Conservation (phyloP, 2,329 filamentous ascomycete species). For the Bertia moriformis region DNA sequence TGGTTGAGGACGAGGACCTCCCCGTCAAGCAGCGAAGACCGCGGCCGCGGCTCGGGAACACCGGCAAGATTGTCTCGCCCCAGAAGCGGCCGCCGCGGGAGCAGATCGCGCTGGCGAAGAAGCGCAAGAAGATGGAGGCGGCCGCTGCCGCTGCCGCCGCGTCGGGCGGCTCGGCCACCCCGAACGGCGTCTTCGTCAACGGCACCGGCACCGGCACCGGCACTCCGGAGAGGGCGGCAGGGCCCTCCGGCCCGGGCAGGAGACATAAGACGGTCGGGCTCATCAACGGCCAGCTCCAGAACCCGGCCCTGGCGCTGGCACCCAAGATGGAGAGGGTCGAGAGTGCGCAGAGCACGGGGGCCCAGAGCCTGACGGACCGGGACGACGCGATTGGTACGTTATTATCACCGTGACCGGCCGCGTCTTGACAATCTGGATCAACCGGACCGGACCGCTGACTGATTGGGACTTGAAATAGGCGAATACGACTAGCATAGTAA, state of each 20-base stretch:
- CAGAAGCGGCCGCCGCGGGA: conserved; percentile 72
- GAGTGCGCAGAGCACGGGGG: conserved; percentile 40
- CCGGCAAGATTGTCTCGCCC: conserved; percentile 74
- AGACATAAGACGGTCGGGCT: no score
- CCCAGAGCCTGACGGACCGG: conserved; percentile 42
- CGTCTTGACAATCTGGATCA: no score
- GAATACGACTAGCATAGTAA: no score
- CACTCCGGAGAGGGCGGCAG: conserved; percentile 12
- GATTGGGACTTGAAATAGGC: conserved; percentile 33
- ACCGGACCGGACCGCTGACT: no score
- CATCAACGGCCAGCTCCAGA: conserved; percentile 17
- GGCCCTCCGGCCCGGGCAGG: conserved; percentile 19
- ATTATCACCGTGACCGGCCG: conserved; percentile 73
- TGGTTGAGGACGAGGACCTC: conserved; percentile 88
- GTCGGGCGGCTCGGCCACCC: conserved; percentile 14
- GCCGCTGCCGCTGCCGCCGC: conserved; percentile 24
- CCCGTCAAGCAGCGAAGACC: conserved; percentile 78
- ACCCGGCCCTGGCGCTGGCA: conserved; percentile 17
- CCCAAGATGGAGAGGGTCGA: conserved; percentile 42
- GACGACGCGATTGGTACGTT: conserved; percentile 63
- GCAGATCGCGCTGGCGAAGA: conserved; percentile 71
- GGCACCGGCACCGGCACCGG: conserved; percentile 25
- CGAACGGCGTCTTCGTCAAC: no score
- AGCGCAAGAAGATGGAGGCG: conserved; percentile 67
- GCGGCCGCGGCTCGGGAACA: conserved; percentile 50